Evolutionary conservation across 1,284 basidiomycete species (phyloP).

Genomic region (Moesziomyces sp.): DNA sequence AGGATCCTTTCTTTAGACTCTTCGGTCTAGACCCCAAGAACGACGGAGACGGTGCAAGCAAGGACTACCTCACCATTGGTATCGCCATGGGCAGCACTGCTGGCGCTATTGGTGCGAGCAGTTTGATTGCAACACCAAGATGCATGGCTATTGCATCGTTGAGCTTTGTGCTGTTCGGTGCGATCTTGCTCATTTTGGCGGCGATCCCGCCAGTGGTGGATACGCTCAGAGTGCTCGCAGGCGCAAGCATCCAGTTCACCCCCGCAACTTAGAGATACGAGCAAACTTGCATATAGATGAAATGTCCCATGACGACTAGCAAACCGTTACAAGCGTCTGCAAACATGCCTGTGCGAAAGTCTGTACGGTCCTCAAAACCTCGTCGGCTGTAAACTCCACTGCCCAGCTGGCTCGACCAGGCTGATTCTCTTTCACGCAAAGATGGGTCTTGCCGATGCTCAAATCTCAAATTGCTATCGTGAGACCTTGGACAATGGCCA

Average conservation of each 20-base stretch:
- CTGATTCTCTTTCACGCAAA: no score
- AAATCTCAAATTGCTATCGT: no score
- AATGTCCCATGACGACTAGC: no score
- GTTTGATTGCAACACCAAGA: conserved; percentile 49
- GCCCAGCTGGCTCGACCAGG: no score
- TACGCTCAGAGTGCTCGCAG: conserved; percentile 18
- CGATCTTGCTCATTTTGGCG: conserved; percentile 50
- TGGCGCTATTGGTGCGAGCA: conserved; percentile 56
- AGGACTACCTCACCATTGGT: conserved; percentile 54
- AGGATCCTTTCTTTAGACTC: conserved; percentile 55
- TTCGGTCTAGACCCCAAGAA: conserved; percentile 35
- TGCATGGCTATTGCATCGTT: conserved; percentile 57
- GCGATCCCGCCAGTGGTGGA: conserved; percentile 55
- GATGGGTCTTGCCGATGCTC: no score
- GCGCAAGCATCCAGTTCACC: conserved; percentile 12
- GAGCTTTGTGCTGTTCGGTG: conserved; percentile 57
- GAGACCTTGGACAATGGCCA: no score
- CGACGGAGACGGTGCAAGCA: conserved; percentile 1
- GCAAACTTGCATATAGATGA: neutral
- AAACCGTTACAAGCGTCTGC: no score
- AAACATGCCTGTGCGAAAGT: no score
- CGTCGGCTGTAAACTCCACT: no score
- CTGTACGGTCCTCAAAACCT: no score
- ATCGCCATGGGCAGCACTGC: conserved; percentile 57
- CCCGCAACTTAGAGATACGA: conserved; percentile 2